phyloP scores from a whole-genome alignment of 352 stramenopile species.

The Phytophthora foliorum region DNA sequence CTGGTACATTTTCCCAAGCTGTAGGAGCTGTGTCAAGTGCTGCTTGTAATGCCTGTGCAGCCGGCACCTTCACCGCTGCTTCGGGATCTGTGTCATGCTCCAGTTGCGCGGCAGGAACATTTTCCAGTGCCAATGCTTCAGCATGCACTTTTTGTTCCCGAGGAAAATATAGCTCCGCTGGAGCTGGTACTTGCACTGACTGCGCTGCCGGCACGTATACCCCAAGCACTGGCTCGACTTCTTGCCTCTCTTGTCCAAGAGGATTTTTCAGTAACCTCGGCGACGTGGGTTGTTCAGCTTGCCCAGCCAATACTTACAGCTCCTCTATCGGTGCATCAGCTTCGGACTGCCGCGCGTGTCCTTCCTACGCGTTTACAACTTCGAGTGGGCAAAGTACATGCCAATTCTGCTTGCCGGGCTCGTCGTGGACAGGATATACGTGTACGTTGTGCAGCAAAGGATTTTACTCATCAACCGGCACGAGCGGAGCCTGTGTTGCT shows the following conservation, averaged over 20 bases:
- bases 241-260: constrained; percentile 61
- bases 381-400: constrained; percentile 44
- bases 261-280: constrained; percentile 70
- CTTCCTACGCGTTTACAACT: constrained; percentile 47
- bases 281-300: constrained; percentile 45
- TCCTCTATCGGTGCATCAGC: constrained; percentile 25
- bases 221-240: constrained; percentile 43
- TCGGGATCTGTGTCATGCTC: constrained; percentile 32
- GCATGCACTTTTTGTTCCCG: constrained; percentile 49
- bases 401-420: constrained; percentile 39
- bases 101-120: constrained; percentile 45
- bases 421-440: constrained; percentile 19
- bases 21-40: constrained; percentile 40
- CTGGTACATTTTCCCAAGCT: constrained; percentile 56
- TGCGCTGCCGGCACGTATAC: constrained; percentile 63
- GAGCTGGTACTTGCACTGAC: constrained; percentile 43
- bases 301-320: constrained; percentile 64
- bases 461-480: constrained; percentile 40
- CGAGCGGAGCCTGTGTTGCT: constrained; percentile 46
- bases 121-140: constrained; percentile 51
- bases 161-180: constrained; percentile 54
- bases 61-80: constrained; percentile 30
- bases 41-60: constrained; percentile 43
- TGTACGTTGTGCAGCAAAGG: constrained; percentile 56
- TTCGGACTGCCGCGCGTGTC: constrained; percentile 45